Conservation (phyloP, 2,329 filamentous ascomycete genomes). For the Sporothrix brunneoviolacea region DNA sequence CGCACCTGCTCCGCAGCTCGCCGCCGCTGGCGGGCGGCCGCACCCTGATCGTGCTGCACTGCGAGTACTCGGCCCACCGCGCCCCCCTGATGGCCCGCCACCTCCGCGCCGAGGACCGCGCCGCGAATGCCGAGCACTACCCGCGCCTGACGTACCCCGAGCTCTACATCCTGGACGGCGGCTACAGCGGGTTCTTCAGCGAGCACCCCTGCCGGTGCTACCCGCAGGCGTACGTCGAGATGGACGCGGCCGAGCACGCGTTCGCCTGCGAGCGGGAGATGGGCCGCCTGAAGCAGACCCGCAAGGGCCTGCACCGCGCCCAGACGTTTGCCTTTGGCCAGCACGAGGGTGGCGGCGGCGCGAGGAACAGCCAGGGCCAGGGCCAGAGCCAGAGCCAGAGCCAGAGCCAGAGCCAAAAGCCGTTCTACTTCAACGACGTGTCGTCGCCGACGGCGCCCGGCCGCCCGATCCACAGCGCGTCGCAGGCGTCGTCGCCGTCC, state of each 20-base stretch:
- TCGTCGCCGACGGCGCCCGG: constrained; percentile 50
- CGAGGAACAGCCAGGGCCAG: not conserved
- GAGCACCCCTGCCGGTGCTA: constrained; percentile 75
- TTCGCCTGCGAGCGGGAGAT: constrained; percentile 91
- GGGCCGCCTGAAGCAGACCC: constrained; percentile 79
- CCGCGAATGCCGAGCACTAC: constrained; percentile 77
- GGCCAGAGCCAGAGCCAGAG: no score
- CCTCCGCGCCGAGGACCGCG: constrained; percentile 82
- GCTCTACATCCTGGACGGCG: constrained; percentile 92
- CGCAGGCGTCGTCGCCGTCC: constrained; percentile 33
- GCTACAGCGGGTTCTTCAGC: constrained; percentile 88
- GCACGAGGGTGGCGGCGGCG: constrained; percentile 39
- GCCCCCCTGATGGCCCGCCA: constrained; percentile 95
- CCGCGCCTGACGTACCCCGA: constrained; percentile 90
- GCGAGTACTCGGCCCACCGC: constrained; percentile 95
- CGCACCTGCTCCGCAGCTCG: constrained; percentile 71
- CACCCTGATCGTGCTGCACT: constrained; percentile 87
- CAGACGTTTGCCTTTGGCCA: constrained; percentile 95
- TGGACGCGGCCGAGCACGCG: constrained; percentile 87
- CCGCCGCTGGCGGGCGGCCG: constrained; percentile 58
- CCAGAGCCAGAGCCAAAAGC: constrained; percentile 22
- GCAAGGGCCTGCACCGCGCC: constrained; percentile 77
- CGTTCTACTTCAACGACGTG: constrained; percentile 32
- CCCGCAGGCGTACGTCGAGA: constrained; percentile 93
- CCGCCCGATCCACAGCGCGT: constrained; percentile 24